Conservation (phyloP, 352 stramenopile genomes). For the Globisporangium okanoganense region DNA sequence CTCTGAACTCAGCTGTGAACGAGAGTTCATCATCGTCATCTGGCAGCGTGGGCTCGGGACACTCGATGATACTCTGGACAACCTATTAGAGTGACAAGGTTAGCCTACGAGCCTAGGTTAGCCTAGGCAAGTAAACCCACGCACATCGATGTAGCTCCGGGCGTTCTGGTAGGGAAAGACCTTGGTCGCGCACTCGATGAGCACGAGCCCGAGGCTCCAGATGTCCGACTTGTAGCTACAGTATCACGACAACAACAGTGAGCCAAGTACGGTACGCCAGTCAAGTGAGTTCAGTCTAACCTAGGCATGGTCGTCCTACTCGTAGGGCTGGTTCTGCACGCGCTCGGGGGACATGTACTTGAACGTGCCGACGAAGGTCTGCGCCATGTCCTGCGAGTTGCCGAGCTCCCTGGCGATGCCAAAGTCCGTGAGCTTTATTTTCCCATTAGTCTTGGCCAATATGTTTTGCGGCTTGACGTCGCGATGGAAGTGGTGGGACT, state of each 20-base stretch:
- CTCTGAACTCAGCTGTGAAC: constrained; percentile 52
- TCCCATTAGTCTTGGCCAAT: constrained; percentile 73
- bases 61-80: constrained; percentile 75
- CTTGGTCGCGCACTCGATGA: constrained; percentile 66
- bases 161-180: constrained; percentile 51
- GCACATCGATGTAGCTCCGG: constrained; percentile 65
- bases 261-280: background rate
- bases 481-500: constrained; percentile 84
- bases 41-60: constrained; percentile 40
- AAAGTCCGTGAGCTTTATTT: constrained; percentile 83
- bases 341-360: constrained; percentile 93
- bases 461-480: constrained; percentile 95
- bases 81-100: constrained; percentile 33
- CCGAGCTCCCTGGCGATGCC: constrained; percentile 62
- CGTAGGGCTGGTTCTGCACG: constrained; percentile 79
- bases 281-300: background rate
- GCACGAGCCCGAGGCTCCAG: constrained; percentile 70
- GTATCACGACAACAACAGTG: background rate
- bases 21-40: constrained; percentile 17
- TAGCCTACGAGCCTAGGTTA: background rate
- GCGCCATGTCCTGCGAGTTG: constrained; percentile 70
- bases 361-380: constrained; percentile 89
- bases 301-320: constrained; percentile 19
- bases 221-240: constrained; percentile 76
- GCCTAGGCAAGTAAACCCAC: background rate